phyloP scores from a whole-genome alignment of 2,329 filamentous ascomycete species.

The Cryphonectria nitschkei region DNA sequence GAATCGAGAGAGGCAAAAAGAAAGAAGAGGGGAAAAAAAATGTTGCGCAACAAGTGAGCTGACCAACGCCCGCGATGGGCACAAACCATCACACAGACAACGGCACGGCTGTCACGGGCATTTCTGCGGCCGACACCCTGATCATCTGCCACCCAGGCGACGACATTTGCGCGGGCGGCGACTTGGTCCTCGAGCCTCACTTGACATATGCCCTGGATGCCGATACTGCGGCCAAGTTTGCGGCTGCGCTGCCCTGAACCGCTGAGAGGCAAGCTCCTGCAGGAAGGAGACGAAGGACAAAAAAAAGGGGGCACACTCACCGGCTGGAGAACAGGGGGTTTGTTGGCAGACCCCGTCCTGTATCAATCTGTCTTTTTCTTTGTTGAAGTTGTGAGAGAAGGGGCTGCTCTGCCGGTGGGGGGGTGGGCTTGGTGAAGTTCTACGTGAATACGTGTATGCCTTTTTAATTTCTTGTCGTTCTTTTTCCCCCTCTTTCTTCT shows the following conservation, averaged over 20 bases:
- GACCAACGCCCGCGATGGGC: neutral
- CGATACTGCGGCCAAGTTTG: conserved; percentile 8
- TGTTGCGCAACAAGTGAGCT: neutral
- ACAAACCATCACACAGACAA: conserved; percentile 21
- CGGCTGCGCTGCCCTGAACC: neutral
- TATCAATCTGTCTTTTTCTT: too few species aligned
- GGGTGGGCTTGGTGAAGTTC: neutral
- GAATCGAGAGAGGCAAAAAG: too few species aligned
- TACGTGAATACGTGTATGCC: neutral
- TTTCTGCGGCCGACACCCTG: conserved; percentile 17
- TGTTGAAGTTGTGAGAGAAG: neutral
- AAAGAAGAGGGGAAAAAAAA: neutral
- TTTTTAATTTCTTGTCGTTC: neutral
- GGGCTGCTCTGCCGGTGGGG: neutral
- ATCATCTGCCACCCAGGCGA: conserved; percentile 28
- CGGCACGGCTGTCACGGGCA: conserved; percentile 23
- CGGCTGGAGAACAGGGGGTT: too few species aligned
- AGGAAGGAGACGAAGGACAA: too few species aligned
- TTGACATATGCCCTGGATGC: conserved; percentile 11
- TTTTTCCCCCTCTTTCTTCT: neutral
- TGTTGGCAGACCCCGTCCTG: too few species aligned
- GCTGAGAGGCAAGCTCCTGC: too few species aligned
- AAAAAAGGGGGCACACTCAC: too few species aligned
- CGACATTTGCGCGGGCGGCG: conserved; percentile 25
- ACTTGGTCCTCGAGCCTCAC: neutral